These are phyloP conservation scores for Oxytropis ochrocephala DNA, from an alignment of 306 rosid species.

Conservation along the genomic window DNA sequence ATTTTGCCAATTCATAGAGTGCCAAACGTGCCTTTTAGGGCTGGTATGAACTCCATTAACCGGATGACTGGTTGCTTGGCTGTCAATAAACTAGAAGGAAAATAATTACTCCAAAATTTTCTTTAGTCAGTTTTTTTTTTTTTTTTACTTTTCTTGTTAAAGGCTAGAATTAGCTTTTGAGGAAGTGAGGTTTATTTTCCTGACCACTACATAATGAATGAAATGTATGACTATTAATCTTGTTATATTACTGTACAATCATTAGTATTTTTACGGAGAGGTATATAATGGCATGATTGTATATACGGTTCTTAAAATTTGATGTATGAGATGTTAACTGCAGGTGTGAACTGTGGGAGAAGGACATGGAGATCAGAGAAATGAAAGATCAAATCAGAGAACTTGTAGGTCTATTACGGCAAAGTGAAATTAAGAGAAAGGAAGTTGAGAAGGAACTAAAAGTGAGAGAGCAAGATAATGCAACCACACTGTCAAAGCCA, in stretches of 20 bases:
- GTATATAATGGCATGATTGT: neutral
- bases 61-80: neutral
- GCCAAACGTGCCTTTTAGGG: neutral
- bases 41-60: neutral
- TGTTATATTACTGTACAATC: neutral
- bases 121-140: neutral
- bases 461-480: slow-evolving; percentile 73
- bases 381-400: slow-evolving; percentile 93
- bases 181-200: neutral
- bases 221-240: slow-evolving; percentile 1
- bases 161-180: slow-evolving; percentile 5
- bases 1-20: neutral
- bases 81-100: neutral
- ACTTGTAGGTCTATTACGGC: slow-evolving; percentile 85
- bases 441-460: slow-evolving; percentile 88
- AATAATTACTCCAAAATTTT: neutral
- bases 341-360: slow-evolving; percentile 97
- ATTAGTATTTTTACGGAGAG: neutral
- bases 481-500: slow-evolving; percentile 57
- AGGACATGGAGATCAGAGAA: slow-evolving; percentile 76
- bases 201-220: neutral
- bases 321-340: slow-evolving; percentile 16
- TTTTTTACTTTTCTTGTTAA: neutral
- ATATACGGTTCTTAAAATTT: slow-evolving; percentile 6
- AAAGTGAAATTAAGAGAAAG: slow-evolving; percentile 84